These are phyloP conservation scores for Candida khao-thaluensis DNA, from an alignment of 805 yeast genomes.

Conservation along the genomic window DNA sequence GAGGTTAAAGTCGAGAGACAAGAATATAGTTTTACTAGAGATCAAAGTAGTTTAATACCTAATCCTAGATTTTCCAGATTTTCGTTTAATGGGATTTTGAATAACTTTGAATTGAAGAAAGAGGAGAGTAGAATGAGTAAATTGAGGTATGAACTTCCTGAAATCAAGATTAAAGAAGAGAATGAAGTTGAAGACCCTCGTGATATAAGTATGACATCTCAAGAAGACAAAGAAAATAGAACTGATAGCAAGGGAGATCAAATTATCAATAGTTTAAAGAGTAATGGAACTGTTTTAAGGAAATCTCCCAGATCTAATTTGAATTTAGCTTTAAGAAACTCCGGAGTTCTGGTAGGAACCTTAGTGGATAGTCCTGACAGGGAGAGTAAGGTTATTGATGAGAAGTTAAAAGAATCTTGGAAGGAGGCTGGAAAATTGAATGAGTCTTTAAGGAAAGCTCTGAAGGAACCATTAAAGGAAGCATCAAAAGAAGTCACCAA, in stretches of 20 bases:
- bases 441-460: neutral
- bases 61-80: conserved; percentile 44
- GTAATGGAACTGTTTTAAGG: conserved; percentile 14
- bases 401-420: too few relatives aligned
- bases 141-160: neutral
- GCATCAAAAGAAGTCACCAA: too few relatives aligned
- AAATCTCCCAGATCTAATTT: conserved; percentile 6
- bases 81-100: conserved; percentile 39
- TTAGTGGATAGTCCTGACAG: neutral
- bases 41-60: conserved; percentile 27
- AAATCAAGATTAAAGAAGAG: neutral
- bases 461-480: too few relatives aligned
- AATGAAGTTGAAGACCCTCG: conserved; percentile 2
- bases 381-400: too few relatives aligned
- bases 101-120: conserved; percentile 14
- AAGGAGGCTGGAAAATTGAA: too few relatives aligned
- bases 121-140: conserved; percentile 3
- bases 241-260: neutral
- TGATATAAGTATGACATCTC: neutral
- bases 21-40: neutral
- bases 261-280: conserved; percentile 4
- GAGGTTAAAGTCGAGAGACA: conserved; percentile 5
- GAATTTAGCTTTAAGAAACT: conserved; percentile 2
- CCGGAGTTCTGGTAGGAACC: neutral
- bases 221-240: neutral